Evolutionary conservation across 2,329 filamentous ascomycete genomes (phyloP), one percentile per base, ranked within the genome.

Genomic region (Cladosporium sp.): DNA sequence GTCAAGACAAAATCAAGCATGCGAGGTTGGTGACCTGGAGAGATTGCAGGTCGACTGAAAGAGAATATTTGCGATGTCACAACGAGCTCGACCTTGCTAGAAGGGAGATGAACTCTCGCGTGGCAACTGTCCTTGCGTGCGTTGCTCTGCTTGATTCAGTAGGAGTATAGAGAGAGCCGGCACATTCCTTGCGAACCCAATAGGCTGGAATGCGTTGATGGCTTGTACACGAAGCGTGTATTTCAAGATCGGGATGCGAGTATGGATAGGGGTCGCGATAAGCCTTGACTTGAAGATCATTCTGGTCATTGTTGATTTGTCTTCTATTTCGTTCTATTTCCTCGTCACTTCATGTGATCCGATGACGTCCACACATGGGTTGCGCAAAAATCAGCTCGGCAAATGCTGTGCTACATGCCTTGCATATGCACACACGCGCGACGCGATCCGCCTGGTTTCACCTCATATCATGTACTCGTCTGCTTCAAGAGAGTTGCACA

Each of bases 171-270:
- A 47, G 34, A 37, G 52, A 52, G 50, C 42, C 35, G 51, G 57
- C 47, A 60, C 62, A 64, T 65, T 66, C 64, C 56, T 64, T 62
- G 57, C 58, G 40, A 45, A 55, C 52, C 61, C 59, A 49, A 51
- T 55, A 36, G 53, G 61, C 49, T 64, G 64, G 64, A 66, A 66
- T 66, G 63, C 55, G 62, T 61, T 64, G 59, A 25, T 52, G 4
- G 28, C 8, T 5, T 32, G 8, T 32, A 9, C 28, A 32, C 3
- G 28, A 32, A 32, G 28, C 12, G 28, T 32, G 12, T 7, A 9
- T 32, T 9, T 5, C 4, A 32, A 9, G 28, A 9, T 9, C 28
- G 8, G 12, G 28, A 10, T 10, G 8, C 8, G 8, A 10, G 28
- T 3, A 32, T 10, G 28, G 9, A 2, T 32, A 4, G 2, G 8